Evolutionary conservation across 768 basidiomycete species (phyloP).

Genomic region (Podaxis sp.): DNA sequence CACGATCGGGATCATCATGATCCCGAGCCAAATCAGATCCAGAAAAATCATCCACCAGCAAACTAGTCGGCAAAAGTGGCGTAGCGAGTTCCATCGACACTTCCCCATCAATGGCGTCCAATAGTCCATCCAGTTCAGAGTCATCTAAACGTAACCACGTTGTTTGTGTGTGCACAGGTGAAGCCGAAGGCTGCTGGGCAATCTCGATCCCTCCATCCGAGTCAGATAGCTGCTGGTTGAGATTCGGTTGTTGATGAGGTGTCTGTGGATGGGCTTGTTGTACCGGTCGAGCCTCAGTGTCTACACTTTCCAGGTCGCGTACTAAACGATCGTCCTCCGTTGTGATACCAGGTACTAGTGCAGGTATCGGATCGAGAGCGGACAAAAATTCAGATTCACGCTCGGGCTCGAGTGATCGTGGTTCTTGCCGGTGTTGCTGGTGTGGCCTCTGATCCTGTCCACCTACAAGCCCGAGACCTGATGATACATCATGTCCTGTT

Average conservation of each 20-base stretch:
- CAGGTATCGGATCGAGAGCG: not conserved
- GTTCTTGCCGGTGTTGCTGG: not conserved
- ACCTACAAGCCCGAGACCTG: not conserved
- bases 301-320: not conserved
- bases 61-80: constrained; percentile 36
- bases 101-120: constrained; percentile 34
- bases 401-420: not conserved
- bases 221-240: not conserved
- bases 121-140: constrained; percentile 14
- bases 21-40: not conserved
- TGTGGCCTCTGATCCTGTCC: not conserved
- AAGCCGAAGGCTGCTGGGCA: not conserved
- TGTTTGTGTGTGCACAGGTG: not conserved
- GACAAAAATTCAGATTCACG: not conserved
- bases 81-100: constrained; percentile 51
- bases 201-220: not conserved
- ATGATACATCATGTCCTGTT: not conserved
- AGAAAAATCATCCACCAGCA: not conserved
- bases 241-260: not conserved
- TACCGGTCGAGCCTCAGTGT: not conserved
- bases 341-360: not conserved
- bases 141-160: not conserved
- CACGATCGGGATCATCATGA: not conserved
- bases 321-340: not conserved
- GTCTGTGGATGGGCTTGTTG: not conserved